phyloP scores from a whole-genome alignment of 495 filamentous ascomycete genomes.

The Penicillium ochrochloron region DNA sequence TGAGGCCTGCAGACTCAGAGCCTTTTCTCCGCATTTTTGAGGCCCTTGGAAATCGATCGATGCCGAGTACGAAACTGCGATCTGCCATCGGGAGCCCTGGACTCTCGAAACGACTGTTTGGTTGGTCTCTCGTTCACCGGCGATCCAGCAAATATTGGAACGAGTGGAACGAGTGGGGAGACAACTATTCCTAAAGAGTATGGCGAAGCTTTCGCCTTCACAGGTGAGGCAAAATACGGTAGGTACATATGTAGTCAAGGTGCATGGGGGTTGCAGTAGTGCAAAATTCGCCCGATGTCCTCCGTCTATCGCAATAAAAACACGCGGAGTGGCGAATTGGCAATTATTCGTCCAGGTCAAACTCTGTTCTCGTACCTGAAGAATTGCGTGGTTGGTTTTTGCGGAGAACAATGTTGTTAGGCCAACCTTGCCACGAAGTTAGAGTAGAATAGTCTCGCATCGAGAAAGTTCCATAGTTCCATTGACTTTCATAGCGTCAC shows the following conservation, averaged over 20 bases:
- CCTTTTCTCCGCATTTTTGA: constrained; percentile 22
- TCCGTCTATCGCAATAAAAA: constrained; percentile 1
- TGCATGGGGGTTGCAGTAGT: neutral
- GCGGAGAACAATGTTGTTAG: constrained; percentile 2
- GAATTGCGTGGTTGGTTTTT: constrained; percentile 14
- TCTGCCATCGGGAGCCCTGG: neutral
- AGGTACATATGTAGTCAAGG: neutral
- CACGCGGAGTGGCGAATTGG: neutral
- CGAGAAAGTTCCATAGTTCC: constrained; percentile 28
- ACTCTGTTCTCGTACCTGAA: constrained; percentile 13
- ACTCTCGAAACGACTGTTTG: neutral
- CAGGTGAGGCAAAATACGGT: neutral
- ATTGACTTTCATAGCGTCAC: constrained; percentile 15
- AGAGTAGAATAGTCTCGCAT: constrained; percentile 4
- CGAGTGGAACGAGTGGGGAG: constrained; percentile 1
- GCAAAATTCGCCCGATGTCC: neutral
- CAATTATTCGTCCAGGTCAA: neutral
- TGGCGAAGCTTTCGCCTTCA: neutral
- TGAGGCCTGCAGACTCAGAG: neutral
- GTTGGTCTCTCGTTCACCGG: constrained; percentile 2
- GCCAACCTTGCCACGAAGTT: neutral
- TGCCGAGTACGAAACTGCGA: constrained; percentile 3
- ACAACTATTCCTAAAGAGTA: neutral
- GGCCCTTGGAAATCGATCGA: constrained; percentile 2
- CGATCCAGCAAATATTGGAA: neutral